Base-by-base conservation (phyloP, 2,329 filamentous ascomycete genomes). In the Cercospora janseana region DNA sequence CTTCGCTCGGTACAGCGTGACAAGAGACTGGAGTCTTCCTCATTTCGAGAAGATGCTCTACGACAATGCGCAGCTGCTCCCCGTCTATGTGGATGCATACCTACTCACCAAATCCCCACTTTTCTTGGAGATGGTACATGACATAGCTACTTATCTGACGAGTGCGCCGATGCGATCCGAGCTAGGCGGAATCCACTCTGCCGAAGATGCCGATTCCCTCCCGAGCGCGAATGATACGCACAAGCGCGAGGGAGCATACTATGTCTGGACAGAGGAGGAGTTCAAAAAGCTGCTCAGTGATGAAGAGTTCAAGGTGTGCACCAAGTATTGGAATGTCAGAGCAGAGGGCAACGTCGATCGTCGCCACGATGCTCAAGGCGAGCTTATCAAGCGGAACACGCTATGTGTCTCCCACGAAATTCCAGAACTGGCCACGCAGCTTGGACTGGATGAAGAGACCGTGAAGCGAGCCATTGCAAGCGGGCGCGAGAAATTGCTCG, bases 21-120 rank as follows among this genome's bases (percentile, higher is more conserved):
- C 92, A 0, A 75, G 83, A 10, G 88, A 97, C 70, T 98, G 93
- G 93, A 88, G 86, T 56, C 75, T 97, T 38, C 93, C 93, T 8
- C 91, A 95, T 67, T 98, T 97, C 62, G 93, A 98, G 73, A 97
- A 97, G 74, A 90, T 97, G 79, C 80, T 96, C 7, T 90, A 89
- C 47, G 93, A 97, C 65, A 95, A 98, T 63, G 85, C 88, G 0
- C 85, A 96, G 59, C 77, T 97, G 1, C 73, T 98, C 2, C 80
- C 85, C 18, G 77, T 93, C 5, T 97, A 93, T 62, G 77, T 95
- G 5, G 90, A 96, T 63, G 91, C 88, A 0, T 97, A 91, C 76
- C 77, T 88, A 10, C 71, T 83, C 20, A 82, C 79, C 0, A 77
- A 79, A 42, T 78, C 85, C 8, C 77, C 80, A 4, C 87, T 95